Percentiles rank a stretch among this genome's conserved stretches.
These are phyloP conservation scores for Metarhizium humberi DNA, from an alignment of 2,329 filamentous ascomycete species.

Conservation along the genomic window DNA sequence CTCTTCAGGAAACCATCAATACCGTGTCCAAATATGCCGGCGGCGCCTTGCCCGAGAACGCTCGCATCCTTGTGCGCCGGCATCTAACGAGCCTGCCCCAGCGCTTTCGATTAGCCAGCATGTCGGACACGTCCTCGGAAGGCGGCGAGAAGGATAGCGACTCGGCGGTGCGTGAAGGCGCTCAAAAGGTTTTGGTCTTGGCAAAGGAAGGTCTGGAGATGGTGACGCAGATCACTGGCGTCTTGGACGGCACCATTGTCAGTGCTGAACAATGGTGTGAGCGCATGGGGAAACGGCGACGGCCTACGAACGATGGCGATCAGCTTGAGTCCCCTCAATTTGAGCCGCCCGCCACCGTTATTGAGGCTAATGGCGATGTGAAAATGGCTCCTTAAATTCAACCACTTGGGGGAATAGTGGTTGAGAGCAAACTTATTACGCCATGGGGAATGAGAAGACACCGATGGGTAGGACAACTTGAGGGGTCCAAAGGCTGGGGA, in stretches of 20 bases:
- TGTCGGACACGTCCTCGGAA: conserved; percentile 23
- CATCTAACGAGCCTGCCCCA: conserved; percentile 80
- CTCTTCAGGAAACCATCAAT: conserved; percentile 71
- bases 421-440: neutral
- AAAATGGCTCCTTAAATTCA: conserved; percentile 13
- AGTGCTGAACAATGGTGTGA: conserved; percentile 91
- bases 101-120: conserved; percentile 66
- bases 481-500: neutral
- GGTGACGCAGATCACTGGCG: conserved; percentile 81
- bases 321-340: conserved; percentile 1
- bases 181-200: conserved; percentile 72
- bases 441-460: neutral
- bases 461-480: too few species aligned
- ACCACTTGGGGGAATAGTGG: neutral
- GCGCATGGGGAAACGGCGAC: conserved; percentile 46
- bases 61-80: conserved; percentile 68
- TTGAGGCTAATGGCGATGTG: conserved; percentile 10
- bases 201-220: conserved; percentile 89
- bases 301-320: conserved; percentile 17
- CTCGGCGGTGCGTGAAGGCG: conserved; percentile 39
- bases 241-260: conserved; percentile 80
- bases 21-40: conserved; percentile 85
- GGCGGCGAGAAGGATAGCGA: conserved; percentile 24
- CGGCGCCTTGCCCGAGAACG: conserved; percentile 85
- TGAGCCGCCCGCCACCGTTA: neutral